These are phyloP conservation scores for Physaria fendleri DNA, from an alignment of 345 rosid genomes.

Conservation along the genomic window DNA sequence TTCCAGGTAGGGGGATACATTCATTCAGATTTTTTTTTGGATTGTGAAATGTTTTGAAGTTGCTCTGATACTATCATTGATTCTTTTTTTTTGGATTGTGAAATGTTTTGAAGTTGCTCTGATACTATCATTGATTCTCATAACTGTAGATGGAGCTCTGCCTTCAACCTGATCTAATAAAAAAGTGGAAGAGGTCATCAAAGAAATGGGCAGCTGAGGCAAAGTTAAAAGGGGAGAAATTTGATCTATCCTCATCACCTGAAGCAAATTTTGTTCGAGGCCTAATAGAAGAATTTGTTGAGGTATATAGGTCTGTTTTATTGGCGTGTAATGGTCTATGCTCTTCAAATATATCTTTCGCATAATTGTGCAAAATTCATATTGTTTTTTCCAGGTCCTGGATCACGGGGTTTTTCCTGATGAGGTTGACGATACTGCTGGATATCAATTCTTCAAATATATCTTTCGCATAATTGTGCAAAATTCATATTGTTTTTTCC, in stretches of 20 bases:
- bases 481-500: conserved; percentile 4
- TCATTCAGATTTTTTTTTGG: background rate
- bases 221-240: conserved; percentile 42
- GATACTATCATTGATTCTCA: conserved; percentile 13
- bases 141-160: conserved; percentile 83
- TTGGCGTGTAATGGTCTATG: conserved; percentile 2
- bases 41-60: background rate
- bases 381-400: conserved; percentile 52
- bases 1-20: conserved; percentile 55
- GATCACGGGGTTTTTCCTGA: conserved; percentile 57
- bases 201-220: conserved; percentile 77
- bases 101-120: conserved; percentile 6
- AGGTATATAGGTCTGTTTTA: conserved; percentile 38
- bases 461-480: background rate
- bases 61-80: conserved; percentile 10
- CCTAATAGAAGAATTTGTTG: conserved; percentile 81
- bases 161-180: conserved; percentile 70
- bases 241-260: conserved; percentile 50
- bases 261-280: conserved; percentile 83
- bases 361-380: background rate
- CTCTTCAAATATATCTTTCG: background rate
- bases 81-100: too few relatives aligned
- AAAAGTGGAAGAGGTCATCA: conserved; percentile 82
- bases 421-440: conserved; percentile 32
- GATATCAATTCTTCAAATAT: conserved; percentile 20